A percentile compares a stretch with the other conserved stretches of the same genome.
Conservation (phyloP, 1,284 basidiomycete genomes). For the Ustilago crameri region DNA sequence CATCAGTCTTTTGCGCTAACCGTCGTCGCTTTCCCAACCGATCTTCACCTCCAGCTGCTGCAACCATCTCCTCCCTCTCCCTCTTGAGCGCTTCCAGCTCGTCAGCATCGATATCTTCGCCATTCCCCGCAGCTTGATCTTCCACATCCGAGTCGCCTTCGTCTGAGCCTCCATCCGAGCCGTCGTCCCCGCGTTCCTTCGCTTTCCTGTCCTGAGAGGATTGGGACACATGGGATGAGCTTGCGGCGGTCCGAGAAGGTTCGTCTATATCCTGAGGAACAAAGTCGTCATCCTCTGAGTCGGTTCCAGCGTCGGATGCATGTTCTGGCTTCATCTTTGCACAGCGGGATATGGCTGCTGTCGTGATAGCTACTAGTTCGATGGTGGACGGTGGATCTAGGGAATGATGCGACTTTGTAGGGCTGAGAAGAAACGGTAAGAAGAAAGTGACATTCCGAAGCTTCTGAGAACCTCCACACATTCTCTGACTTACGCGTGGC, state of each 20-base stretch:
- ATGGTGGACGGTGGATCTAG: background rate
- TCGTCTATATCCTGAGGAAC: constrained; percentile 11
- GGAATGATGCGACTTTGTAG: no score
- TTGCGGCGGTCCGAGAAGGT: background rate
- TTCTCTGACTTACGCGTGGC: no score
- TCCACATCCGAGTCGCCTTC: background rate
- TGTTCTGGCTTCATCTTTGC: background rate
- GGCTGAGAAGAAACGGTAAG: background rate
- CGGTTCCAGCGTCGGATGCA: constrained; percentile 12
- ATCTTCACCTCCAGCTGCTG: constrained; percentile 36
- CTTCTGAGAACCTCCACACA: constrained; percentile 2
- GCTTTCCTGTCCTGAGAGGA: background rate
- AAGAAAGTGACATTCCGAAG: background rate
- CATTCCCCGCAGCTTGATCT: background rate
- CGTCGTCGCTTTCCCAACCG: constrained; percentile 33
- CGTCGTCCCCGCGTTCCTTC: background rate
- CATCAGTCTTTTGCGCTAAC: background rate
- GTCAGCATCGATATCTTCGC: constrained; percentile 29
- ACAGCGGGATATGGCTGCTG: background rate
- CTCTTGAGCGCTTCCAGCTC: constrained; percentile 39
- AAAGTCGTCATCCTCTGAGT: constrained; percentile 45
- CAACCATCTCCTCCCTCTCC: constrained; percentile 29
- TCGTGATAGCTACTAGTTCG: background rate
- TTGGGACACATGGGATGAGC: background rate
- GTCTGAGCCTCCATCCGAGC: constrained; percentile 9